Percentiles rank a stretch among this genome's conserved stretches.
Conservation (phyloP, 768 basidiomycete species). For the Agaricus subrufescens region DNA sequence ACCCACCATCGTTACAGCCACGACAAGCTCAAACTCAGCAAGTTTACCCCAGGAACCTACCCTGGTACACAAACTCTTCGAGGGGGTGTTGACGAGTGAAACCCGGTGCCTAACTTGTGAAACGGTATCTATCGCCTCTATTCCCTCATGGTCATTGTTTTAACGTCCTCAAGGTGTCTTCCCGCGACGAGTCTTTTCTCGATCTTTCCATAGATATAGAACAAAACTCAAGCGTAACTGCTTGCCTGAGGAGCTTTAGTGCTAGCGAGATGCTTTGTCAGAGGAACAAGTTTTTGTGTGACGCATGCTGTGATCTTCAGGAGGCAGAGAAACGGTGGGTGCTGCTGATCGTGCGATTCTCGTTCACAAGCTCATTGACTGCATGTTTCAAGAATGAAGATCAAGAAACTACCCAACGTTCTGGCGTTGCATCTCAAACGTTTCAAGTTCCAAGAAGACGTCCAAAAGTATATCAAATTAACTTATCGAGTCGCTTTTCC, state of each 20-base stretch:
- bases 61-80: constrained; percentile 88
- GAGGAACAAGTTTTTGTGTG: constrained; percentile 98
- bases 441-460: constrained; percentile 97
- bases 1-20: constrained; percentile 32
- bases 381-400: constrained; percentile 81
- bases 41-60: constrained; percentile 53
- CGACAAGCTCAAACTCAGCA: constrained; percentile 43
- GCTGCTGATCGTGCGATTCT: background rate
- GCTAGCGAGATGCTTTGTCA: constrained; percentile 98
- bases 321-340: constrained; percentile 95
- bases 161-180: constrained; percentile 56
- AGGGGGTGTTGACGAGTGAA: constrained; percentile 93
- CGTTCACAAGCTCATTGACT: constrained; percentile 6
- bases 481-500: constrained; percentile 97
- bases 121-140: constrained; percentile 53
- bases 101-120: constrained; percentile 98
- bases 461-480: constrained; percentile 89
- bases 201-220: constrained; percentile 99
- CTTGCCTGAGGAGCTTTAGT: constrained; percentile 94
- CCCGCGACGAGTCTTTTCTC: constrained; percentile 93
- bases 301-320: constrained; percentile 92
- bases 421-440: constrained; percentile 95
- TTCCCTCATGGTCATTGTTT: background rate
- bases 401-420: constrained; percentile 93
- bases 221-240: constrained; percentile 94